Conservation (phyloP, 2,329 filamentous ascomycete genomes). For the Escovopsis sp. region DNA sequence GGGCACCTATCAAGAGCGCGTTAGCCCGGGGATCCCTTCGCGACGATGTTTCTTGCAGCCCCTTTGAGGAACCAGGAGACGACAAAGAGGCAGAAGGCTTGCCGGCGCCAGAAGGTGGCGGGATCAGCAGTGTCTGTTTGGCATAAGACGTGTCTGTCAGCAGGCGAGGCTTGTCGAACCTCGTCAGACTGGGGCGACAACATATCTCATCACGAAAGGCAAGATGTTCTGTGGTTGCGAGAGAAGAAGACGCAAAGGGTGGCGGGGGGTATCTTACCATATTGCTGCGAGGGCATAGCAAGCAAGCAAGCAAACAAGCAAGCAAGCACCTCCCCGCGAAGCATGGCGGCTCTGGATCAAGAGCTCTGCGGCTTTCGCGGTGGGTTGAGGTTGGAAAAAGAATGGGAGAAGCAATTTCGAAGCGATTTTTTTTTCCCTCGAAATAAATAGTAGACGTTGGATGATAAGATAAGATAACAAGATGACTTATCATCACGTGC, state of each 20-base stretch:
- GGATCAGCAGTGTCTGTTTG: constrained; percentile 40
- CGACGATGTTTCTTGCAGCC: too few relatives aligned
- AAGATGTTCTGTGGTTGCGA: constrained; percentile 1
- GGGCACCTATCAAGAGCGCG: neutral
- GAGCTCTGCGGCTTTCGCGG: too few relatives aligned
- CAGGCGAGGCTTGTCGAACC: constrained; percentile 32
- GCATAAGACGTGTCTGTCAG: constrained; percentile 40
- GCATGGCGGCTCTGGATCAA: too few relatives aligned
- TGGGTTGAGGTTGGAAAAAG: neutral
- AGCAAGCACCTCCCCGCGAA: too few relatives aligned
- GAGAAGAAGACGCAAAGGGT: too few relatives aligned
- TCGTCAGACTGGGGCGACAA: constrained; percentile 37
- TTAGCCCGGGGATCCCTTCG: constrained; percentile 9
- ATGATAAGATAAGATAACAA: too few relatives aligned
- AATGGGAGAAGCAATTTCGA: neutral
- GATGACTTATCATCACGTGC: too few relatives aligned
- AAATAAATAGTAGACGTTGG: too few relatives aligned
- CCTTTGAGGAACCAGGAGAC: neutral
- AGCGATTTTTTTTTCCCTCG: too few relatives aligned
- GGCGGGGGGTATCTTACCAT: neutral
- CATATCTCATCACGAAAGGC: constrained; percentile 26
- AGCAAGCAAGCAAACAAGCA: too few relatives aligned
- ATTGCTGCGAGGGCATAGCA: neutral
- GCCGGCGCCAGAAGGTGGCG: neutral
- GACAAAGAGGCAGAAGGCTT: constrained; percentile 7